phyloP scores from a whole-genome alignment of 2,329 filamentous ascomycete species.

The Blastomyces gilchristii region DNA sequence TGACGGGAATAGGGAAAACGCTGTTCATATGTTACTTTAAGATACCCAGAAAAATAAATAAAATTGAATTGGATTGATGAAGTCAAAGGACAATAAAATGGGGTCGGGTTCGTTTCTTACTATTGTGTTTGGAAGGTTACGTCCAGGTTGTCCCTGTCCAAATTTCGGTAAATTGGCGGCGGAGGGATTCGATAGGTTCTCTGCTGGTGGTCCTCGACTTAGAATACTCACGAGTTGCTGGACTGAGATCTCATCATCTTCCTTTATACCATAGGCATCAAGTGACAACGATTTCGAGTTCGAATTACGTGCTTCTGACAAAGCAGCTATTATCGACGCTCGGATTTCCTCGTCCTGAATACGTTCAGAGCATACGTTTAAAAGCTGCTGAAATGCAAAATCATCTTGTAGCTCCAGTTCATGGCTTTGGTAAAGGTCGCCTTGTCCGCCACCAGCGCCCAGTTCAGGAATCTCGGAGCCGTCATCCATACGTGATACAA shows the following conservation, averaged over 20 bases:
- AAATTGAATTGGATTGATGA: neutral
- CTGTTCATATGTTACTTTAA: constrained; percentile 18
- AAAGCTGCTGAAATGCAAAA: constrained; percentile 42
- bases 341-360: constrained; percentile 24
- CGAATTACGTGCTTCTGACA: constrained; percentile 26
- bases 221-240: constrained; percentile 27
- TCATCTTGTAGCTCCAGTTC: constrained; percentile 52
- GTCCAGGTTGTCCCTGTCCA: constrained; percentile 1
- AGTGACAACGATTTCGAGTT: constrained; percentile 29
- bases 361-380: constrained; percentile 40
- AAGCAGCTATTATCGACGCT: constrained; percentile 22
- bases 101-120: constrained; percentile 19
- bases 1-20: constrained; percentile 81
- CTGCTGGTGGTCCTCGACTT: constrained; percentile 16
- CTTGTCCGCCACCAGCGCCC: constrained; percentile 68
- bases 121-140: constrained; percentile 24
- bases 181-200: neutral
- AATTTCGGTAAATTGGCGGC: neutral
- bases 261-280: constrained; percentile 29
- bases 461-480: constrained; percentile 59
- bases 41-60: neutral
- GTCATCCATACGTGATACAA: constrained; percentile 50
- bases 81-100: neutral
- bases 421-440: constrained; percentile 58
- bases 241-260: constrained; percentile 30